Conservation (phyloP, 2,329 filamentous ascomycete genomes). For the Penicillium fuscoglaucum region DNA sequence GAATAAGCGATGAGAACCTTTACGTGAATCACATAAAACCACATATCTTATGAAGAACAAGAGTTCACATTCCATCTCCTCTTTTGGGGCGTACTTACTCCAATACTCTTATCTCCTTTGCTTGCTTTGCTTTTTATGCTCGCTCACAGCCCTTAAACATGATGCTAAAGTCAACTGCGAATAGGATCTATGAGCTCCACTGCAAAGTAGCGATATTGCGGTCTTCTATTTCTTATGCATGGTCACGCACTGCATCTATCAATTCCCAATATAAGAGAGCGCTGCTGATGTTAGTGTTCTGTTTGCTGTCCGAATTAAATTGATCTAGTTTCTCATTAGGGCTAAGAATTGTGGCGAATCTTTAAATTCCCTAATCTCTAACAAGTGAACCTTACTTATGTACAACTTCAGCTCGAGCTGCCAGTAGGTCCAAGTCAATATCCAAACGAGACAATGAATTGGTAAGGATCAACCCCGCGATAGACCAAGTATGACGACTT, state of each 20-base stretch:
- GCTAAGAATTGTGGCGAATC: not conserved
- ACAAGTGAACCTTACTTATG: not conserved
- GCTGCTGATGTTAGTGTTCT: not conserved
- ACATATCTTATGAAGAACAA: not conserved
- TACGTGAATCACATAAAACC: not conserved
- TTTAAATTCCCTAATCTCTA: not conserved
- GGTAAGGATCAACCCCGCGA: not conserved
- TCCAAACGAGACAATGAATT: not conserved
- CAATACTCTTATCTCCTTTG: not conserved
- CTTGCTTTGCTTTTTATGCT: not conserved
- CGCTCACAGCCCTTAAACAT: no score
- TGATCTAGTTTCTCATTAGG: not conserved
- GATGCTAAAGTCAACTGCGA: not conserved
- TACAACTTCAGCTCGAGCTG: not conserved
- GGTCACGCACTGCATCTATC: not conserved
- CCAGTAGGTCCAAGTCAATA: not conserved
- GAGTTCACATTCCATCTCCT: not conserved
- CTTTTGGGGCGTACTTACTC: not conserved
- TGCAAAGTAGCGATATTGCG: not conserved
- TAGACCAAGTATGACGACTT: not conserved
- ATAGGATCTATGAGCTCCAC: not conserved
- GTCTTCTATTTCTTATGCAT: not conserved
- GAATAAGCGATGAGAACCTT: no score
- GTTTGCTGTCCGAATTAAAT: not conserved
- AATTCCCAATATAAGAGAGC: not conserved